Conservation (phyloP, 73 alveolate genomes). For the Halteria grandinella region DNA sequence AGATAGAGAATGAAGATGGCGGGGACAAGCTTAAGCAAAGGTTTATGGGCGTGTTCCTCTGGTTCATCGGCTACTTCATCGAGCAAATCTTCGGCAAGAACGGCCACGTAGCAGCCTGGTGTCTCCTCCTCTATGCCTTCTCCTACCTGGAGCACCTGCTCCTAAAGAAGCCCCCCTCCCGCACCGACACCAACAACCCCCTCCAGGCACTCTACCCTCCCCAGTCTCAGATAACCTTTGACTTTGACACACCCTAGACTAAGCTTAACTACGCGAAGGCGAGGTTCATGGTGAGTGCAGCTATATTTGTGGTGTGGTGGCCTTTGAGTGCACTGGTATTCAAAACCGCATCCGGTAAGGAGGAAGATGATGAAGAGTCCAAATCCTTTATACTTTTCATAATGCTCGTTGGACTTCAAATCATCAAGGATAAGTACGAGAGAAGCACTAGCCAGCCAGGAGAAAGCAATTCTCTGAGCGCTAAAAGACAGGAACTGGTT, state of each 20-base stretch:
- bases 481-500: too few relatives aligned
- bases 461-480: too few relatives aligned
- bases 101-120: not conserved
- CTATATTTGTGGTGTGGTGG: too few relatives aligned
- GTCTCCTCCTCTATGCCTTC: not conserved
- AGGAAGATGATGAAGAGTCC: not conserved
- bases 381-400: constrained; percentile 33
- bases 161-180: too few relatives aligned
- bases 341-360: too few relatives aligned
- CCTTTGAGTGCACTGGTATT: too few relatives aligned
- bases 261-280: constrained; percentile 34
- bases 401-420: not conserved
- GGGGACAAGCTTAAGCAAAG: too few relatives aligned
- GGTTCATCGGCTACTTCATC: constrained; percentile 32
- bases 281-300: constrained; percentile 1
- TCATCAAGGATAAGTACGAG: constrained; percentile 35
- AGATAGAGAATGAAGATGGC: too few relatives aligned
- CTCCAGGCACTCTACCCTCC: too few relatives aligned
- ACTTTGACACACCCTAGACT: constrained; percentile 7
- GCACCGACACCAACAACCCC: too few relatives aligned
- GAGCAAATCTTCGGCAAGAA: constrained; percentile 20
- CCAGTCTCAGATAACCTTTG: too few relatives aligned
- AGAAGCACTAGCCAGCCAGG: not conserved
- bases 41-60: constrained; percentile 37
- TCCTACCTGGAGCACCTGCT: constrained; percentile 20